A percentile compares a stretch with the other conserved stretches of the same genome.
Conservation (phyloP, 768 basidiomycete genomes). For the Tephrocybe sp. region DNA sequence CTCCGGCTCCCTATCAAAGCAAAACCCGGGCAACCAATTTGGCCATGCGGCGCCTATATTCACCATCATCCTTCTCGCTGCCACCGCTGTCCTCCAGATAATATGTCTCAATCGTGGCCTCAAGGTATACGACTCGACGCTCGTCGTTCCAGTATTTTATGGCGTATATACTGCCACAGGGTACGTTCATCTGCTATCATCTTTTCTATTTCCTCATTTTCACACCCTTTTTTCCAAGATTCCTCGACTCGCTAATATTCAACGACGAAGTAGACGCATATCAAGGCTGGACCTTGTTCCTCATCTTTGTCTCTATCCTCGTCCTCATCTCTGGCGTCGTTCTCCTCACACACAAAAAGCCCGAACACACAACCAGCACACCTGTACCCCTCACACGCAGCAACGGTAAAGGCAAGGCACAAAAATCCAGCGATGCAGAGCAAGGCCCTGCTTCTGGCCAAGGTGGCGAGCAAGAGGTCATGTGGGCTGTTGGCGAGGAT, state of each 20-base stretch:
- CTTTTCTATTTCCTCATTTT: not conserved
- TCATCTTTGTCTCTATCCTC: conserved; percentile 83
- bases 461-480: conserved; percentile 37
- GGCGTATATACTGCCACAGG: conserved; percentile 86
- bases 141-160: conserved; percentile 94
- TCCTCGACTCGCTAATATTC: conserved; percentile 62
- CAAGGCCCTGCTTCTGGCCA: conserved; percentile 15
- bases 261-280: conserved; percentile 86
- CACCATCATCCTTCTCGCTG: conserved; percentile 60
- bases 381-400: conserved; percentile 31
- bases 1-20: conserved; percentile 71
- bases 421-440: conserved; percentile 17
- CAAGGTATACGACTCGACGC: conserved; percentile 85
- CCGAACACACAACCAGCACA: conserved; percentile 47
- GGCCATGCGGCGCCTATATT: conserved; percentile 79
- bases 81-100: conserved; percentile 87
- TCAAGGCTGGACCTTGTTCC: conserved; percentile 82
- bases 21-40: conserved; percentile 85
- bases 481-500: conserved; percentile 74
- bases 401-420: conserved; percentile 20
- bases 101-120: conserved; percentile 88
- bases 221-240: conserved; percentile 25
- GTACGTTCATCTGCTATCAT: conserved; percentile 32
- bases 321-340: conserved; percentile 90
- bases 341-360: conserved; percentile 91